Evolutionary conservation across 2,329 filamentous ascomycete species (phyloP).

Genomic region (Chaetomiaceae sp.): DNA sequence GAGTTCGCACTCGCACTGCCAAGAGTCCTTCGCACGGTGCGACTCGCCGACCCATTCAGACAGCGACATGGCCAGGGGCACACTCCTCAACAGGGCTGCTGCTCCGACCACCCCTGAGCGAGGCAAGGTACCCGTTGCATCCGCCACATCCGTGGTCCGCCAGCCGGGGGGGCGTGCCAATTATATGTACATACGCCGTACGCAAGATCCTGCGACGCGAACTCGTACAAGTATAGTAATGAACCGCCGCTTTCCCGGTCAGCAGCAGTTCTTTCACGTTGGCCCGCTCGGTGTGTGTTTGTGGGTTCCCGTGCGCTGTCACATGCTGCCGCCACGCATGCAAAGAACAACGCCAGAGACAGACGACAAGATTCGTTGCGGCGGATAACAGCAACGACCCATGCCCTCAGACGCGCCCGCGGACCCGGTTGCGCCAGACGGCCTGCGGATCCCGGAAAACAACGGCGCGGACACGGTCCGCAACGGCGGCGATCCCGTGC

Average conservation of each 20-base stretch:
- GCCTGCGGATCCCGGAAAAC: neutral
- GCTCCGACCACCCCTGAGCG: neutral
- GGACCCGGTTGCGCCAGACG: slow-evolving; percentile 1
- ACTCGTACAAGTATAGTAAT: too few relatives aligned
- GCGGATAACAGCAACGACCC: too few relatives aligned
- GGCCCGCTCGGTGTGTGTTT: neutral
- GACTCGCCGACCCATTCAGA: neutral
- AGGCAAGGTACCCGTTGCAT: slow-evolving; percentile 2
- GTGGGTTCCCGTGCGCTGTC: neutral
- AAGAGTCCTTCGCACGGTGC: slow-evolving; percentile 7
- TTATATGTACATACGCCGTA: too few relatives aligned
- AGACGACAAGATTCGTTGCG: neutral
- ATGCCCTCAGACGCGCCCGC: slow-evolving; percentile 3
- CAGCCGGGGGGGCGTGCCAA: too few relatives aligned
- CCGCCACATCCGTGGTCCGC: slow-evolving; percentile 8
- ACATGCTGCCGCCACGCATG: slow-evolving; percentile 2
- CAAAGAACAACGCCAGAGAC: neutral
- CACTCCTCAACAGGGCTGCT: slow-evolving; percentile 4
- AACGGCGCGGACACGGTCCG: neutral
- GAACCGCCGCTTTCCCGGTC: neutral
- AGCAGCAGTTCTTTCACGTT: neutral
- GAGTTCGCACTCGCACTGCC: too few relatives aligned
- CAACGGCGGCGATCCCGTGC: slow-evolving; percentile 5
- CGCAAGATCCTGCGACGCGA: too few relatives aligned
- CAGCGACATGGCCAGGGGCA: neutral